Conservation (phyloP, 2,329 filamentous ascomycete species). For the Apiospora rasikravindrae region DNA sequence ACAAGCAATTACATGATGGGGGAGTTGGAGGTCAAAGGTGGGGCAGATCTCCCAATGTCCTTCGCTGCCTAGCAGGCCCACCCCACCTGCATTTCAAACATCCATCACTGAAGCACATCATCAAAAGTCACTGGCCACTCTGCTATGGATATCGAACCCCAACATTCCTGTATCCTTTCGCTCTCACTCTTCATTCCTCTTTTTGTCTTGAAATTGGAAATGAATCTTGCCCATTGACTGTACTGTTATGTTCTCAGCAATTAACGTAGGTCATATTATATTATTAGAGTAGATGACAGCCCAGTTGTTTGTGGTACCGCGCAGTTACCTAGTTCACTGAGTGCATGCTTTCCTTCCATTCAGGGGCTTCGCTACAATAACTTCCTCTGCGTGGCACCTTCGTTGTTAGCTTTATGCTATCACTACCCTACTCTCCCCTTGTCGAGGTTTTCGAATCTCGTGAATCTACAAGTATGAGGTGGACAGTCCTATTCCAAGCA, state of each 20-base stretch:
- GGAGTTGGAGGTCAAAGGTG: background rate
- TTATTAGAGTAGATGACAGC: no score
- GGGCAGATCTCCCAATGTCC: background rate
- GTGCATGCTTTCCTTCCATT: background rate
- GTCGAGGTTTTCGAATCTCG: background rate
- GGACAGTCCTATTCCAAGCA: background rate
- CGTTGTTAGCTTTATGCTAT: background rate
- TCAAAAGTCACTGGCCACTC: no score
- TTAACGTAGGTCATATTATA: background rate
- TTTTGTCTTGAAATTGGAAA: background rate
- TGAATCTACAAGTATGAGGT: background rate
- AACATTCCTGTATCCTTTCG: background rate
- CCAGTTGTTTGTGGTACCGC: background rate
- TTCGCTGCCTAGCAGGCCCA: background rate
- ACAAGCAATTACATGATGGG: background rate
- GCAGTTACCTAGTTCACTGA: background rate
- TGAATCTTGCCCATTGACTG: background rate
- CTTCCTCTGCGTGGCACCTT: background rate
- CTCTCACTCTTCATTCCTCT: background rate
- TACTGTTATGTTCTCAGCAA: background rate
- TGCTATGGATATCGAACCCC: no score
- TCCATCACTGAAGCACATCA: no score
- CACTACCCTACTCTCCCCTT: background rate
- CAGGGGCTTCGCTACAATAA: background rate
- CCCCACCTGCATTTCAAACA: background rate